A percentile compares a stretch with the other conserved stretches of the same genome.
These are phyloP conservation scores for Chlorella sp. DNA, from an alignment of 139 green algal species.

Conservation along the genomic window DNA sequence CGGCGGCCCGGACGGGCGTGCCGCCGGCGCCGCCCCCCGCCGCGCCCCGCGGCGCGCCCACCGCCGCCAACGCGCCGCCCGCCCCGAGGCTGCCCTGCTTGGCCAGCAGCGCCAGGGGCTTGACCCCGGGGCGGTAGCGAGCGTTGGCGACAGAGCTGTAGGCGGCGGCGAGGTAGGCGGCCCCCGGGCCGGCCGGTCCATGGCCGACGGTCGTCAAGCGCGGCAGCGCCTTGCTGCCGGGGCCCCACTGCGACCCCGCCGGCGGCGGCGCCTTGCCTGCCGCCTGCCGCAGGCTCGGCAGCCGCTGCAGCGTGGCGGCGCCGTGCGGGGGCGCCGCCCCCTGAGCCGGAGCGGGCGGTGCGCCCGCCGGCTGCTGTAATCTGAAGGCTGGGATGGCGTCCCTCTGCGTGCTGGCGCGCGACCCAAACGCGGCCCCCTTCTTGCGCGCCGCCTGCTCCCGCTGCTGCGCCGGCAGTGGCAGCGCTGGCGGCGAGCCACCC, in stretches of 20 bases:
- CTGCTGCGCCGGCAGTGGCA: not conserved
- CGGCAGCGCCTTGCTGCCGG: not conserved
- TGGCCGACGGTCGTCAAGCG: too few species aligned
- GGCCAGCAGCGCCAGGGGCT: too few species aligned
- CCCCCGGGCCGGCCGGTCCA: not conserved
- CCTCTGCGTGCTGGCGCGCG: not conserved
- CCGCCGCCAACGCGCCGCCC: too few species aligned
- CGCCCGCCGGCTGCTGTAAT: not conserved
- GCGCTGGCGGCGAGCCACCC: not conserved
- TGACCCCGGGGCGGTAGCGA: conserved; percentile 19
- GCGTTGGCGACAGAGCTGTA: conserved; percentile 1
- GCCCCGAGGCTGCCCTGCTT: too few species aligned
- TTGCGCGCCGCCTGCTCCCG: not conserved
- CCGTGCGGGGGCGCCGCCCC: not conserved
- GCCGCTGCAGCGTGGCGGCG: conserved; percentile 16
- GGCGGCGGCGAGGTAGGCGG: not conserved
- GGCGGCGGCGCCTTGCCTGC: not conserved
- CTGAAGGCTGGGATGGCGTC: not conserved
- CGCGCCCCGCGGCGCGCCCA: too few species aligned
- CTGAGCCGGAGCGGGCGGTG: not conserved
- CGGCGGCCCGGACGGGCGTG: too few species aligned
- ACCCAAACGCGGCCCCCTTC: not conserved
- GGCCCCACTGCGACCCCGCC: not conserved
- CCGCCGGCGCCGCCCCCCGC: too few species aligned
- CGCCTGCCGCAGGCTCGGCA: conserved; percentile 19